phyloP scores from a whole-genome alignment of 345 rosid genomes.

The Eucalyptus albens region DNA sequence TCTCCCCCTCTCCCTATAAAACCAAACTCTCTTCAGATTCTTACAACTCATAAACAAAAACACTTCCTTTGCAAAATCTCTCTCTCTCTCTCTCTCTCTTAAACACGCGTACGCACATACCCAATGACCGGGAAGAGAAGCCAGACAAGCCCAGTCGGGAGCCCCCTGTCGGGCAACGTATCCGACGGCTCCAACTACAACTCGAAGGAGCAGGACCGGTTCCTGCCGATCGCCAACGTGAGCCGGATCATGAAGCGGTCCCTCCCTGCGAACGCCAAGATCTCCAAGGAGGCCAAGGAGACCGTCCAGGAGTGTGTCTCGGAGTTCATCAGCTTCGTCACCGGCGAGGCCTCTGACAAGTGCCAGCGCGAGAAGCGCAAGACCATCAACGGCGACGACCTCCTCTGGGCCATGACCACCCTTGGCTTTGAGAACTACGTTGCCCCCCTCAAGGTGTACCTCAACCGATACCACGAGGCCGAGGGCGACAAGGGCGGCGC shows the following conservation, averaged over 20 bases:
- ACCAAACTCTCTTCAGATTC: background rate
- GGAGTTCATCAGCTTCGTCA: slow-evolving; percentile 8
- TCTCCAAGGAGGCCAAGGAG: slow-evolving; percentile 7
- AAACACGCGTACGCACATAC: background rate
- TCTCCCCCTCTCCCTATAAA: background rate
- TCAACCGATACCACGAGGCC: background rate
- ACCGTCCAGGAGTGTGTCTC: slow-evolving; percentile 9
- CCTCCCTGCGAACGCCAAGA: slow-evolving; percentile 2
- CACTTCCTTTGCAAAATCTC: background rate
- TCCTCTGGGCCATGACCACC: slow-evolving; percentile 8
- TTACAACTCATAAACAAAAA: background rate
- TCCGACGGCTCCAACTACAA: background rate
- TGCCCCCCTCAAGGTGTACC: slow-evolving; percentile 2
- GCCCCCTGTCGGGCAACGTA: background rate
- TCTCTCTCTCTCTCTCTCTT: background rate
- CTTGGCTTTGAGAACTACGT: slow-evolving; percentile 5
- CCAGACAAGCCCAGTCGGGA: background rate
- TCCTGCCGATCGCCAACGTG: slow-evolving; percentile 5
- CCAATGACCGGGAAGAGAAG: background rate
- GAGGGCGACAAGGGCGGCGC: background rate
- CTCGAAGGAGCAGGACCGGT: slow-evolving; percentile 1
- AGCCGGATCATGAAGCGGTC: slow-evolving; percentile 4
- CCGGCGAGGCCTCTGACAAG: slow-evolving; percentile 7
- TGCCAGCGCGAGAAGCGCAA: slow-evolving; percentile 9
- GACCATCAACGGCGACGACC: slow-evolving; percentile 9